Evolutionary conservation across 495 filamentous ascomycete genomes (phyloP).

Genomic region (Trichoderma gamsii): DNA sequence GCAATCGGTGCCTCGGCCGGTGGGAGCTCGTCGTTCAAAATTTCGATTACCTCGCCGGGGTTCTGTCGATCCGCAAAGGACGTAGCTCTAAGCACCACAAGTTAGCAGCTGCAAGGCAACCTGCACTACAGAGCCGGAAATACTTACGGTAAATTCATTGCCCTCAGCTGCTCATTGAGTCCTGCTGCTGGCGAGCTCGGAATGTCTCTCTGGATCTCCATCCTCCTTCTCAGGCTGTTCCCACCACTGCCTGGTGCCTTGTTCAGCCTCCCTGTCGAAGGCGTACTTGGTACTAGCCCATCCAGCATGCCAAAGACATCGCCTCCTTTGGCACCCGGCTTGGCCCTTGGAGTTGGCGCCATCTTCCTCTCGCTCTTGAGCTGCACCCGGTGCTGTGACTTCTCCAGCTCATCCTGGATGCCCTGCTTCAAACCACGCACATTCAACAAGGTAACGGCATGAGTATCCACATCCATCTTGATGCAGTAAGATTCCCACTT

Average conservation of each 20-base stretch:
- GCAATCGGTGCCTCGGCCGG: constrained; percentile 63
- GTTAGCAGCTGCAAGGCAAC: neutral
- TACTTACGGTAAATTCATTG: constrained; percentile 35
- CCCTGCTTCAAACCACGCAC: constrained; percentile 76
- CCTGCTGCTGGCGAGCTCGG: constrained; percentile 43
- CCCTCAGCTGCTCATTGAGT: constrained; percentile 35
- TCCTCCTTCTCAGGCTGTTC: constrained; percentile 49
- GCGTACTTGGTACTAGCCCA: constrained; percentile 66
- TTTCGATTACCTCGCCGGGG: constrained; percentile 73
- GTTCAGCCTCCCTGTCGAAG: constrained; percentile 41
- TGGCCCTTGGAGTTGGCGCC: constrained; percentile 46
- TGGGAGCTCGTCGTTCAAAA: constrained; percentile 70
- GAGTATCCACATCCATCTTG: constrained; percentile 75
- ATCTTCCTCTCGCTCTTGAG: constrained; percentile 53
- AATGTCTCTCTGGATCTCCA: constrained; percentile 17
- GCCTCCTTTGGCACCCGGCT: constrained; percentile 44
- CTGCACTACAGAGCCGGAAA: neutral
- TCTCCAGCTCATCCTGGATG: constrained; percentile 75
- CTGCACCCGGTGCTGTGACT: constrained; percentile 47
- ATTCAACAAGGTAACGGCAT: constrained; percentile 60
- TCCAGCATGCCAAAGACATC: constrained; percentile 80
- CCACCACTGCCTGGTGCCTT: constrained; percentile 20
- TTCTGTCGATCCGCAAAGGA: constrained; percentile 67
- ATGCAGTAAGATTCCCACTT: constrained; percentile 98
- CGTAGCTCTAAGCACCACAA: constrained; percentile 33